Evolutionary conservation across 179 eudicot species (phyloP), one percentile per base, ranked within the genome.

Genomic region (Spergularia azorica): DNA sequence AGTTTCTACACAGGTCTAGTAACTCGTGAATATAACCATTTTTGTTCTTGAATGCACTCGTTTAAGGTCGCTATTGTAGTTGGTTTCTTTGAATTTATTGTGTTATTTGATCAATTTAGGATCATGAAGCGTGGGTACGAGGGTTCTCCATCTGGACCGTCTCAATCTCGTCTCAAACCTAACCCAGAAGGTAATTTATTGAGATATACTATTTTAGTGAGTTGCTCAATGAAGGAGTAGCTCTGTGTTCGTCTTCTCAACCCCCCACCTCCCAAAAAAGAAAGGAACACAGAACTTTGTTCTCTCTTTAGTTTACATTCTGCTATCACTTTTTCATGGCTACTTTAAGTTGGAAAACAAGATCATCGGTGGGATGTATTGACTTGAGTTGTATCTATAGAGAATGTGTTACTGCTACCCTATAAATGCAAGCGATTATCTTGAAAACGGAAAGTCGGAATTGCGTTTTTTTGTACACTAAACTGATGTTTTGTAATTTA

Each of bases 111-210:
- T 70, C 9, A 46, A 60, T 67, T 12, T 59, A 60, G 66, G 14
- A 73, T 67, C 69, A 93, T 93, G 98, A 92, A 94, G 86, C 91
- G 98, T 76, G 89, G 93, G 72, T 86, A 88, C 71, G 80, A 80
- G 73, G 92, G 87, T 57, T 83, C 97, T 61, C 88, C 97, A 15
- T 79, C 78, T 60, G 97, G 88, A 26, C 97, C 95, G 67, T 88
- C 97, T 82, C 92, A 87, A 73, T 89, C 98, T 75, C 92, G 86
- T 83, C 17, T 74, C 72, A 92, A 85, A 83, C 75, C 67, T 76
- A 92, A 93, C 74, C 95, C 92, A 32, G 91, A 89, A 72, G 97
- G 95, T 94, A 79, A 58, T 55, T 76, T 71, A 41, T 60, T 61
- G 11, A 46, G 15, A 38, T 51, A 66, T 67, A 60, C 16, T 36